Evolutionary conservation across 2,329 filamentous ascomycete species (phyloP), one percentile per base, ranked within the genome.

Genomic region (Clonostachys sp.): DNA sequence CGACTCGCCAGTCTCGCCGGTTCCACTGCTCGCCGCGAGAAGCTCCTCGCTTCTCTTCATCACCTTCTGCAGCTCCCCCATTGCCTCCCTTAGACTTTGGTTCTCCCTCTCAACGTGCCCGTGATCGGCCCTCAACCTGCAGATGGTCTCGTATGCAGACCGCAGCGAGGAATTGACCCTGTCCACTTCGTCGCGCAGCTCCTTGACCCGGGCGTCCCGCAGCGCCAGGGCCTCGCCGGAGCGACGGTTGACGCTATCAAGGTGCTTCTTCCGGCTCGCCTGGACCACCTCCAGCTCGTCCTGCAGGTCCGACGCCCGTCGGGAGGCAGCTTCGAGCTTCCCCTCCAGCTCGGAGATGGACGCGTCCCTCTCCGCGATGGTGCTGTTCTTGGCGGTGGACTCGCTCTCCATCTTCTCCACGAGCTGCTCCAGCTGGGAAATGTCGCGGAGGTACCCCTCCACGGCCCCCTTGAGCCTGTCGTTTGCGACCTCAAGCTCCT

Each of bases 371-470:
- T 63, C 61, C 9, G 57, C 57, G 2, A 63, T 59, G 4, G 60
- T 52, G 0, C 61, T 59, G 2, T 62, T 59, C 1, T 60, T 57
- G 5, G 63, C 24, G 6, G 34, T 13, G 5, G 17, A 59, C 3
- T 67, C 61, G 1, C 50, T 45, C 51, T 84, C 79, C 48, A 82
- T 61, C 5, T 63, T 58, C 50, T 71, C 63, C 17, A 81, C 74
- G 1, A 81, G 65, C 2, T 49, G 55, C 59, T 84, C 79, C 0
- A 84, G 68, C 57, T 79, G 75, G 0, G 61, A 56, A 0, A 83
- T 68, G 50, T 84, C 81, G 5, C 73, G 68, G 9, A 72, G 60
- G 55, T 84, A 84, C 2, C 69, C 68, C 17, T 74, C 72, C 0
- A 79, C 67, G 0, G 79, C 77, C 13, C 68, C 67, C 57, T 73